Conservation (phyloP, 345 rosid species). For the Psidium friedrichsthalianum region DNA sequence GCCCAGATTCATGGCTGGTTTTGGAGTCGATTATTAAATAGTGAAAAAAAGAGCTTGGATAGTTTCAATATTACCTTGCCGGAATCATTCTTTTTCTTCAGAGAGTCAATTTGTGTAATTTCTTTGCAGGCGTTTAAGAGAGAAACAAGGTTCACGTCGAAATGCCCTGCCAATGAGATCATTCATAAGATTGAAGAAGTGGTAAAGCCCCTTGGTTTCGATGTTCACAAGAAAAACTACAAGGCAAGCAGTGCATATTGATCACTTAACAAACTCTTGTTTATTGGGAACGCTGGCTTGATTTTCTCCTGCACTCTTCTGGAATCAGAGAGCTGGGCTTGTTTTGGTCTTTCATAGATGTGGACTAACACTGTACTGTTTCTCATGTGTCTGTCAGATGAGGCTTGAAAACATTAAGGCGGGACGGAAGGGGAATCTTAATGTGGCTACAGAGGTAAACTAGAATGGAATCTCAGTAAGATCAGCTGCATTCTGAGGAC, state of each 20-base stretch:
- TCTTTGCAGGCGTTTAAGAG: slow-evolving; percentile 59
- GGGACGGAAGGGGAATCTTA: slow-evolving; percentile 92
- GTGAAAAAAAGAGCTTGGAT: background rate
- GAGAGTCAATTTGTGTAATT: background rate
- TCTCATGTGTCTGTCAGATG: slow-evolving; percentile 32
- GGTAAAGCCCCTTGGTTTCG: slow-evolving; percentile 90
- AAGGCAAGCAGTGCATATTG: slow-evolving; percentile 34
- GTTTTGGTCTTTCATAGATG: background rate
- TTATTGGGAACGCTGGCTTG: background rate
- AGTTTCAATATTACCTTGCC: background rate
- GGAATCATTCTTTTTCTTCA: background rate
- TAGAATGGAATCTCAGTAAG: background rate
- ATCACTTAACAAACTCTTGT: background rate
- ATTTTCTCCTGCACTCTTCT: background rate
- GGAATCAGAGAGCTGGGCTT: background rate
- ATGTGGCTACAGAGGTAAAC: slow-evolving; percentile 74
- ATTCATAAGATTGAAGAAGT: slow-evolving; percentile 79
- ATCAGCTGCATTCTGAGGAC: background rate
- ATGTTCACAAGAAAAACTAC: slow-evolving; percentile 83
- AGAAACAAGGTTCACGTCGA: slow-evolving; percentile 83
- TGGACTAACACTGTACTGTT: background rate
- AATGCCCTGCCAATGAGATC: slow-evolving; percentile 77
- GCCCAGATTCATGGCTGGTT: background rate
- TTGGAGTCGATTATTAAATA: background rate
- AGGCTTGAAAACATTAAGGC: slow-evolving; percentile 84